A percentile compares a stretch with the other conserved stretches of the same genome.
phyloP scores from a whole-genome alignment of 2,329 filamentous ascomycete species.

The Aspergillus fumigatiaffinis region DNA sequence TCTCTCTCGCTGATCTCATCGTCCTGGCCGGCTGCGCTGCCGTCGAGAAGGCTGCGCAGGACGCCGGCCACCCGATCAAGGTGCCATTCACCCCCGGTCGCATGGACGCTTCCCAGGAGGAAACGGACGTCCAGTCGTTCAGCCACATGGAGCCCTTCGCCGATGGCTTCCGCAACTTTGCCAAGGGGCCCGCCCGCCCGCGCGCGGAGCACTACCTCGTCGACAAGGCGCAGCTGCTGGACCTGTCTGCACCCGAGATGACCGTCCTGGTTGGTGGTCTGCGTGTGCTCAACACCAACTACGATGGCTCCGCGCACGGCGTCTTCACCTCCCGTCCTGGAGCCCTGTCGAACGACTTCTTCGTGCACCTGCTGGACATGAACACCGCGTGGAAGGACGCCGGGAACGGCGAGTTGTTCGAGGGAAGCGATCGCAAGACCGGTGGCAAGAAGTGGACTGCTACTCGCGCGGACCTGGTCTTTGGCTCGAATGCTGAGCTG shows the following conservation, averaged over 20 bases:
- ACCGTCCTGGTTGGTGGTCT: constrained; percentile 69
- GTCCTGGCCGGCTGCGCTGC: constrained; percentile 69
- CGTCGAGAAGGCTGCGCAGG: constrained; percentile 64
- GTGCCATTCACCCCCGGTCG: constrained; percentile 74
- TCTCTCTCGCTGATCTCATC: constrained; percentile 75
- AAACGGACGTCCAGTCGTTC: constrained; percentile 66
- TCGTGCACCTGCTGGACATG: constrained; percentile 71
- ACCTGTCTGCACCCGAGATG: constrained; percentile 66
- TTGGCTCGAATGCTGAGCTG: constrained; percentile 71
- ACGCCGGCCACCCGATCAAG: constrained; percentile 39
- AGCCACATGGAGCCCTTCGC: constrained; percentile 62
- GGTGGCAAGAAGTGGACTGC: constrained; percentile 66
- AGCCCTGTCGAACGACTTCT: constrained; percentile 74
- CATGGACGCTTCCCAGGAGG: constrained; percentile 65
- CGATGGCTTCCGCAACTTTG: constrained; percentile 81
- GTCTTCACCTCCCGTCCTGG: constrained; percentile 67
- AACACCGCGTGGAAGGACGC: constrained; percentile 61
- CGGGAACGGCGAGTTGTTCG: constrained; percentile 55
- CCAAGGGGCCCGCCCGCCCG: constrained; percentile 57
- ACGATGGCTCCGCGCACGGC: constrained; percentile 63
- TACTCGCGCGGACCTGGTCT: constrained; percentile 65
- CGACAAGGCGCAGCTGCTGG: constrained; percentile 68
- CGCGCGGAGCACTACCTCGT: constrained; percentile 66
- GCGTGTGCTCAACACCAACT: constrained; percentile 67
- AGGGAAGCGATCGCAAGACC: constrained; percentile 62